Evolutionary conservation across 352 stramenopile genomes (phyloP).

Genomic region (Globisporangium sylvaticum): DNA sequence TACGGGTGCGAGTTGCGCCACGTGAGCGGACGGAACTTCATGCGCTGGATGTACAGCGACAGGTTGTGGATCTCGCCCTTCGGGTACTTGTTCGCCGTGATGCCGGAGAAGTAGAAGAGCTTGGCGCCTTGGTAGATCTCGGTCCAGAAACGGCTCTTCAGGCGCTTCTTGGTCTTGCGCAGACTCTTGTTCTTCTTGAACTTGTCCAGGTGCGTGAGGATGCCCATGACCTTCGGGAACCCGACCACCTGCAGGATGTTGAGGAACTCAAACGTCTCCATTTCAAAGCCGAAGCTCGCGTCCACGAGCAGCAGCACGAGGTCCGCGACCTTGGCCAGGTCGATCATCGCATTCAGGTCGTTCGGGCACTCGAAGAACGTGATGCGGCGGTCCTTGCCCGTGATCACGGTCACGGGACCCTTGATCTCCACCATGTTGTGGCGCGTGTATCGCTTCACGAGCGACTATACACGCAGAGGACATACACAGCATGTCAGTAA

Average conservation of each 20-base stretch:
- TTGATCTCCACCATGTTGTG: conserved; percentile 96
- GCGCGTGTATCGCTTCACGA: conserved; percentile 99
- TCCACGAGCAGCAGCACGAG: conserved; percentile 98
- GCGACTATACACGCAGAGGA: conserved; percentile 39
- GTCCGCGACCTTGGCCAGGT: conserved; percentile 98
- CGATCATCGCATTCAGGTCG: conserved; percentile 90
- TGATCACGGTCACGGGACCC: conserved; percentile 98
- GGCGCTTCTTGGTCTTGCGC: conserved; percentile 96
- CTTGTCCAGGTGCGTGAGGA: conserved; percentile 98
- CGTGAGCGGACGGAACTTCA: conserved; percentile 97
- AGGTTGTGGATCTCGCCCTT: conserved; percentile 99
- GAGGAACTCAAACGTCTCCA: conserved; percentile 99
- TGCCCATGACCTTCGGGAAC: conserved; percentile 96
- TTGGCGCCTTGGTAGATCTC: conserved; percentile 95
- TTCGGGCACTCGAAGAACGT: conserved; percentile 99
- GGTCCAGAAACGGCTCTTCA: conserved; percentile 99
- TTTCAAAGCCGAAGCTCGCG: conserved; percentile 99
- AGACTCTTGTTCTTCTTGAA: conserved; percentile 99
- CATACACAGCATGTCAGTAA: not conserved
- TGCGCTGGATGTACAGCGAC: conserved; percentile 94
- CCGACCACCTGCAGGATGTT: conserved; percentile 97
- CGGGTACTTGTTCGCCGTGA: conserved; percentile 98
- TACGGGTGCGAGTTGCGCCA: conserved; percentile 99
- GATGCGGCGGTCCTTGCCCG: conserved; percentile 96
- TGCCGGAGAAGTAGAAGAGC: conserved; percentile 97